Conservation (phyloP, 179 eudicot genomes). For the Carnegiea gigantea region DNA sequence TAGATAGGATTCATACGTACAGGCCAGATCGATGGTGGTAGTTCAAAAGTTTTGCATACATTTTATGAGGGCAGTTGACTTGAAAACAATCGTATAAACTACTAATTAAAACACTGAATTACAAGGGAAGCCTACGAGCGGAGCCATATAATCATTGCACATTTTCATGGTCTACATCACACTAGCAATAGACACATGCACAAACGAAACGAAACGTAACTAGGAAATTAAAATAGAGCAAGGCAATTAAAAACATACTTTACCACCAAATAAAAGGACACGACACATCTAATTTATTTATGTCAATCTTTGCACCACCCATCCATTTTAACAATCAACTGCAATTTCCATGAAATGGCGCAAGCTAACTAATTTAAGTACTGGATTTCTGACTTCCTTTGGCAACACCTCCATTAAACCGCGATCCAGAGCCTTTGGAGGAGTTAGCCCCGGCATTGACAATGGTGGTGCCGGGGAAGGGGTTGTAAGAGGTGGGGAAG, state of each 20-base stretch:
- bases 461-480: constrained; percentile 1
- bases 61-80: too few species aligned
- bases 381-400: neutral
- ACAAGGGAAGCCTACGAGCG: neutral
- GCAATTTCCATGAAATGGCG: too few species aligned
- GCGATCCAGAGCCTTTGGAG: neutral
- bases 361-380: neutral
- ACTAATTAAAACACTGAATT: too few species aligned
- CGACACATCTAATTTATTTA: neutral
- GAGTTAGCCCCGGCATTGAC: neutral
- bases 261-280: neutral
- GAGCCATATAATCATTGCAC: neutral
- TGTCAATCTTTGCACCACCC: neutral
- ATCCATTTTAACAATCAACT: too few species aligned
- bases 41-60: too few species aligned
- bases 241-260: neutral
- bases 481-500: neutral
- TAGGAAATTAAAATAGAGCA: too few species aligned
- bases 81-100: too few species aligned
- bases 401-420: neutral
- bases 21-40: too few species aligned
- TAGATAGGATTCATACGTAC: too few species aligned
- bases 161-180: neutral
- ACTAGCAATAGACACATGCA: neutral
- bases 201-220: too few species aligned